Percentiles rank a stretch among this genome's conserved stretches.
Conservation (phyloP, 2,329 filamentous ascomycete genomes). For the Nemania sp. region DNA sequence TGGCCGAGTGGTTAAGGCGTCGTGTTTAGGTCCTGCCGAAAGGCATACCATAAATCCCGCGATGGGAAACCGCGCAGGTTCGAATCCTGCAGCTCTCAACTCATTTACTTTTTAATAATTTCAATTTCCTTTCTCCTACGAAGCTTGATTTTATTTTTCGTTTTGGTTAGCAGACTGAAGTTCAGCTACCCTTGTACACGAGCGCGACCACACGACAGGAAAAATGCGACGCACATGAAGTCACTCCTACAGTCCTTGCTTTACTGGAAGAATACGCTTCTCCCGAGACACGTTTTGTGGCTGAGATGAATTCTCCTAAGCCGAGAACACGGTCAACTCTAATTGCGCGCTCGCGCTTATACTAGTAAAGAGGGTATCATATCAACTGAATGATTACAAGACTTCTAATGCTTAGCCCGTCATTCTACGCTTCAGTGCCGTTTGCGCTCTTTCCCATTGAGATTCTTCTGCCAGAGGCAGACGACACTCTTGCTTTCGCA, state of each 20-base stretch:
- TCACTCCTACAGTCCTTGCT: no score
- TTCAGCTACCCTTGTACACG: no score
- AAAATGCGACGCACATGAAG: no score
- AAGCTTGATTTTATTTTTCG: no score
- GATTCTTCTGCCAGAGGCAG: constrained; percentile 70
- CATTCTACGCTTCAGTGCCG: constrained; percentile 40
- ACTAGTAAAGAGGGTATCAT: constrained; percentile 30
- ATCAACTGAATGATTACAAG: constrained; percentile 8
- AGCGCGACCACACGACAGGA: no score
- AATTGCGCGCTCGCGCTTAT: background rate
- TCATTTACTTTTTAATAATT: background rate
- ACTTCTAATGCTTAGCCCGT: constrained; percentile 5
- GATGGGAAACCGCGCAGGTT: constrained; percentile 28
- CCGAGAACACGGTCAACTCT: no score
- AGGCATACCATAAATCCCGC: constrained; percentile 22
- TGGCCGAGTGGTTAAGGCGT: constrained; percentile 28
- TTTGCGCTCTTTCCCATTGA: constrained; percentile 57
- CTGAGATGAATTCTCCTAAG: no score
- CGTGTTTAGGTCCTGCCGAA: constrained; percentile 21
- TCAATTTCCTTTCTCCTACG: background rate
- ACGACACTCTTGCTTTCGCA: constrained; percentile 86
- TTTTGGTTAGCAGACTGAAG: no score
- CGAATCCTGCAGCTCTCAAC: constrained; percentile 27
- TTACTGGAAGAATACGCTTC: no score
- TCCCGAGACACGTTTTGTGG: no score